phyloP scores from a whole-genome alignment of 768 basidiomycete species.

The Fomitopsis serialis region DNA sequence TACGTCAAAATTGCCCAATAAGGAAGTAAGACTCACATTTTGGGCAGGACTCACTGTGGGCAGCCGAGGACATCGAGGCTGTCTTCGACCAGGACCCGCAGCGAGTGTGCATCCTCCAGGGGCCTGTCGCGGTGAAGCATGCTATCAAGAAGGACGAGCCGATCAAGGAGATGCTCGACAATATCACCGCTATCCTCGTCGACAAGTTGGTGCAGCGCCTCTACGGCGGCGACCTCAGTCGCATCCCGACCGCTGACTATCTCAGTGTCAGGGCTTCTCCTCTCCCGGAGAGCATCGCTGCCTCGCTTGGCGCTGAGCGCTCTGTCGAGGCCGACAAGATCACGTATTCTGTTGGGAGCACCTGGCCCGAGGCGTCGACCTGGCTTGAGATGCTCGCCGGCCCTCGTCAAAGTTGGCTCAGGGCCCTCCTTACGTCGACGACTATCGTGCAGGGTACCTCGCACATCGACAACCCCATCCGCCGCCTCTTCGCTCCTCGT shows the following conservation, averaged over 20 bases:
- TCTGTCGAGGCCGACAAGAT: slow-evolving; percentile 39
- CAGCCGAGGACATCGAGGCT: slow-evolving; percentile 96
- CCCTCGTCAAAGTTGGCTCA: slow-evolving; percentile 76
- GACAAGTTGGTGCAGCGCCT: slow-evolving; percentile 71
- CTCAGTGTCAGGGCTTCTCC: slow-evolving; percentile 50
- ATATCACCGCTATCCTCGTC: slow-evolving; percentile 75
- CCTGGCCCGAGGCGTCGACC: slow-evolving; percentile 51
- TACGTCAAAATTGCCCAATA: slow-evolving; percentile 25
- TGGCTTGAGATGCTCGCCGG: slow-evolving; percentile 90
- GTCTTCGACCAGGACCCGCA: slow-evolving; percentile 99
- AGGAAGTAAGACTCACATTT: slow-evolving; percentile 4
- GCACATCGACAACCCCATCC: slow-evolving; percentile 86
- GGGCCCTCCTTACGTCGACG: slow-evolving; percentile 74
- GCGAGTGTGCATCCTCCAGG: slow-evolving; percentile 95
- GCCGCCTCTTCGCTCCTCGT: slow-evolving; percentile 82
- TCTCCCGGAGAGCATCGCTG: slow-evolving; percentile 29
- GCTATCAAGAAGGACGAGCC: slow-evolving; percentile 88
- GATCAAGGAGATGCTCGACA: slow-evolving; percentile 86
- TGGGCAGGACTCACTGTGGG: slow-evolving; percentile 90
- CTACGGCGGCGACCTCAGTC: slow-evolving; percentile 70
- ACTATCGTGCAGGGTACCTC: slow-evolving; percentile 84
- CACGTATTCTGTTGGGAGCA: slow-evolving; percentile 44
- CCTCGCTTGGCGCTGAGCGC: slow-evolving; percentile 37
- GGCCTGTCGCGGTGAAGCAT: slow-evolving; percentile 91
- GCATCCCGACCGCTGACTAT: slow-evolving; percentile 82